phyloP scores from a whole-genome alignment of 495 filamentous ascomycete species.

The Trichoderma virens region DNA sequence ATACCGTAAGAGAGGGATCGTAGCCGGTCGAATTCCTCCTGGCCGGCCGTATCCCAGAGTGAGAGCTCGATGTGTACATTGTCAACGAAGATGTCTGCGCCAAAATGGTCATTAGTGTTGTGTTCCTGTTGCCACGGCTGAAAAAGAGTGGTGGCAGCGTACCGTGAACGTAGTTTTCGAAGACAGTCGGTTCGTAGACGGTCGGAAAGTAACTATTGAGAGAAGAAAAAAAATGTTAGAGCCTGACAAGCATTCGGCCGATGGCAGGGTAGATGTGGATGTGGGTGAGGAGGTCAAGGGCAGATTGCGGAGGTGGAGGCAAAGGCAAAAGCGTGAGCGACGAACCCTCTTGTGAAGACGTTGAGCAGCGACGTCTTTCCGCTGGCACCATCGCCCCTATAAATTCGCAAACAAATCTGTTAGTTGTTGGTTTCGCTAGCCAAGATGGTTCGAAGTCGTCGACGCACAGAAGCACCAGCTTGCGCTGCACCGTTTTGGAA shows the following conservation, averaged over 20 bases:
- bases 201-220: slow-evolving; percentile 84
- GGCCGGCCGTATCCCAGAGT: slow-evolving; percentile 95
- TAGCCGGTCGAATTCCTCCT: slow-evolving; percentile 98
- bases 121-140: not conserved
- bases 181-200: slow-evolving; percentile 97
- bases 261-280: not conserved
- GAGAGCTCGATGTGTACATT: slow-evolving; percentile 93
- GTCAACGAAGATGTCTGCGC: slow-evolving; percentile 91
- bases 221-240: slow-evolving; percentile 13
- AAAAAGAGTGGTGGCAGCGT: slow-evolving; percentile 19
- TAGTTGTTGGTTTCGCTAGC: not conserved
- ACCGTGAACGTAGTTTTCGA: slow-evolving; percentile 99
- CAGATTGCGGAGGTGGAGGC: too few species aligned
- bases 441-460: not conserved
- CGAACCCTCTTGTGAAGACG: slow-evolving; percentile 88
- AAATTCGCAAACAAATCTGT: slow-evolving; percentile 23
- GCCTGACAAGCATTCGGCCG: not conserved
- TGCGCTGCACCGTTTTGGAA: slow-evolving; percentile 80
- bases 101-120: slow-evolving; percentile 8
- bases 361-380: slow-evolving; percentile 97
- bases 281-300: not conserved
- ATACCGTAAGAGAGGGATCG: slow-evolving; percentile 83
- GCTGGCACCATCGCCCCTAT: slow-evolving; percentile 90
- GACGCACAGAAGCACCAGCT: slow-evolving; percentile 91
- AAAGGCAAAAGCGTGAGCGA: slow-evolving; percentile 32